phyloP scores from a whole-genome alignment of 1,284 basidiomycete species.

The Trichosporon faecale region DNA sequence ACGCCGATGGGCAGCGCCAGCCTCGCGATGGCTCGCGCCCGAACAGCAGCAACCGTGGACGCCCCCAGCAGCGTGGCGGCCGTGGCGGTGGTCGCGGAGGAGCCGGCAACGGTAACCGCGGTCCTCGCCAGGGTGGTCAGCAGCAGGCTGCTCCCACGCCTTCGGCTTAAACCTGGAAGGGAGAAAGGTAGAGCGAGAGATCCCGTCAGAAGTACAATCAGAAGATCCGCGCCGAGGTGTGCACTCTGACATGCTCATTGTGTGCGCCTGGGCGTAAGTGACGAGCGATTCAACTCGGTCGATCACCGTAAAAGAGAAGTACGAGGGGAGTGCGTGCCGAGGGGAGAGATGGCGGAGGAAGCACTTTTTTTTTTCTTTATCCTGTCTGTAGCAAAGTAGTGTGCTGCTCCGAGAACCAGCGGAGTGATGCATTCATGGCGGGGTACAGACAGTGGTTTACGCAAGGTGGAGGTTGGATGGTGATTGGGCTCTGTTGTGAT shows the following conservation, averaged over 20 bases:
- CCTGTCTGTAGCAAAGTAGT: neutral
- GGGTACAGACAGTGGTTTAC: neutral
- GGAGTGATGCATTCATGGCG: constrained; percentile 16
- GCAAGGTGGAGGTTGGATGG: neutral
- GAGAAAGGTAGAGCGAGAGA: neutral
- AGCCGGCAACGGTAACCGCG: constrained; percentile 5
- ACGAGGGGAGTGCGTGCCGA: constrained; percentile 19
- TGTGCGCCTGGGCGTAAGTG: constrained; percentile 17
- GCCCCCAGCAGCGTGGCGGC: constrained; percentile 8
- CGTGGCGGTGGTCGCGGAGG: constrained; percentile 1
- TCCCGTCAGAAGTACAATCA: constrained; percentile 1
- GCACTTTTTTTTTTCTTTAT: constrained; percentile 13
- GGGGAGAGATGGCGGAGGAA: constrained; percentile 10
- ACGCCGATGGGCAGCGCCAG: constrained; percentile 6
- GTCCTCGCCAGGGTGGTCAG: constrained; percentile 11
- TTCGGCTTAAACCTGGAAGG: neutral
- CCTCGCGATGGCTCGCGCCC: constrained; percentile 15
- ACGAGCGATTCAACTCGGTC: constrained; percentile 24
- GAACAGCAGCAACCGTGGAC: constrained; percentile 20
- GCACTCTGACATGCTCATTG: neutral
- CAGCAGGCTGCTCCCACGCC: constrained; percentile 9
- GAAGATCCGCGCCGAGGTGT: neutral
- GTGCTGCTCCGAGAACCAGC: constrained; percentile 21
- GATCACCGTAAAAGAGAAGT: constrained; percentile 11
- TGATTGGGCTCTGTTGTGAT: neutral